Percentiles rank a stretch among this genome's conserved stretches.
Conservation (phyloP, 345 rosid genomes). For the Rhizophora mangle region DNA sequence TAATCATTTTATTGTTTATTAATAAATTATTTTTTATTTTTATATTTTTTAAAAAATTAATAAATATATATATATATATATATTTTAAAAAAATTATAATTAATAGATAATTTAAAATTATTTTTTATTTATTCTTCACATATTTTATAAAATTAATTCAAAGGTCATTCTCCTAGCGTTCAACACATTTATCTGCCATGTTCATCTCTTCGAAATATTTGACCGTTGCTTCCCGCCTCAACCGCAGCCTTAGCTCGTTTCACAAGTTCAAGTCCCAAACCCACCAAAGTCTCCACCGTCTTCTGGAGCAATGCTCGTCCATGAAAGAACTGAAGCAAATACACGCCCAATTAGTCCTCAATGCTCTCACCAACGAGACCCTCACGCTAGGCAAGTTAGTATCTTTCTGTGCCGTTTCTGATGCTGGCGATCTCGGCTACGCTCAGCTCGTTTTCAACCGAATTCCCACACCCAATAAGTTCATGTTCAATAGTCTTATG, state of each 20-base stretch:
- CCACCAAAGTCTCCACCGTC: conserved; percentile 14
- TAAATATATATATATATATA: no score
- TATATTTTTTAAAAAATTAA: no score
- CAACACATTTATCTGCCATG: neutral
- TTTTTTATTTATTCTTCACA: no score
- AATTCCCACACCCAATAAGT: conserved; percentile 10
- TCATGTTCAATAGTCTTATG: conserved; percentile 26
- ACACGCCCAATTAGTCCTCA: conserved; percentile 7
- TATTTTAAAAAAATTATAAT: no score
- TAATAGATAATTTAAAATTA: no score
- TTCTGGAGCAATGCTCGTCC: conserved; percentile 25
- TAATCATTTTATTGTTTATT: no score
- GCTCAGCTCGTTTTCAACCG: conserved; percentile 6
- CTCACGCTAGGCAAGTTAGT: conserved; percentile 8
- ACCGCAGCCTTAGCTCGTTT: neutral
- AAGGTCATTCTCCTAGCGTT: neutral
- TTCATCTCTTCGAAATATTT: neutral
- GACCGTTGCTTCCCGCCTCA: conserved; percentile 16
- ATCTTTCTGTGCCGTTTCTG: conserved; percentile 3
- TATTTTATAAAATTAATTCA: no score
- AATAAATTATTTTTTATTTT: no score
- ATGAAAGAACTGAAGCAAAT: conserved; percentile 11
- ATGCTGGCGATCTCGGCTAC: neutral
- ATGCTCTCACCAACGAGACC: conserved; percentile 2
- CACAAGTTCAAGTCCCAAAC: conserved; percentile 5